Base-by-base conservation (phyloP, 129 eudicot species). In the Centrapalus pauciflorus region DNA sequence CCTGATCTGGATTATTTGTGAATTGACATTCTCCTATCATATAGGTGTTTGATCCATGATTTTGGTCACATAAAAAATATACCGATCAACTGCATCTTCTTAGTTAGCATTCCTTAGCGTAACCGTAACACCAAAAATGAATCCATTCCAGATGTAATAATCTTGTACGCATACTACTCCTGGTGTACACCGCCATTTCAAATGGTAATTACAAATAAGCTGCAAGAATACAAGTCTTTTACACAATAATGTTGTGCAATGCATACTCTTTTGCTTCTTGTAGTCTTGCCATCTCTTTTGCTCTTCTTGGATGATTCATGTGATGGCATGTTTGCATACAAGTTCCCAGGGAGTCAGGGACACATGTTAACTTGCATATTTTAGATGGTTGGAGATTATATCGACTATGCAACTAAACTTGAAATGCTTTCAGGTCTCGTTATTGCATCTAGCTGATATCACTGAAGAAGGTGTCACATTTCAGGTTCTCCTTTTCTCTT, bases 381-480 rank as follows among this genome's bases (percentile, higher is more conserved):
- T 34, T 37, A 10, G 8, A 55, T 69, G 64, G 4, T 37, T 55
- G 64, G 64, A 27, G 14, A 56, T 64, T 19, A 37, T 24, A 25
- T 29, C 57, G 19, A 1, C 19, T 14, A 12, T 52, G 51, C 41
- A 49, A 55, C 63, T 43, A 17, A 55, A 69, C 26, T 32, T 73
- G 40, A 61, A 37, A 75, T 50, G 23, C 57, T 83, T 76, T 55
- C 77, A 91, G 97, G 97, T 91, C 68, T 91, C 97, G 10, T 77
- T 91, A 65, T 71, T 91, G 88, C 96, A 91, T 78, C 83, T 91
- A 82, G 97, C 97, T 21, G 96, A 91, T 72, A 91, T 87, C 62
- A 91, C 95, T 5, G 97, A 91, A 72, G 67, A 80, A 63, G 97
- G 97, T 68, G 97, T 91, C 77, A 91, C 97, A 1, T 91, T 91